These are phyloP conservation scores for Papiliotrema fonsecae DNA, from an alignment of 1,284 basidiomycete genomes.

Conservation along the genomic window DNA sequence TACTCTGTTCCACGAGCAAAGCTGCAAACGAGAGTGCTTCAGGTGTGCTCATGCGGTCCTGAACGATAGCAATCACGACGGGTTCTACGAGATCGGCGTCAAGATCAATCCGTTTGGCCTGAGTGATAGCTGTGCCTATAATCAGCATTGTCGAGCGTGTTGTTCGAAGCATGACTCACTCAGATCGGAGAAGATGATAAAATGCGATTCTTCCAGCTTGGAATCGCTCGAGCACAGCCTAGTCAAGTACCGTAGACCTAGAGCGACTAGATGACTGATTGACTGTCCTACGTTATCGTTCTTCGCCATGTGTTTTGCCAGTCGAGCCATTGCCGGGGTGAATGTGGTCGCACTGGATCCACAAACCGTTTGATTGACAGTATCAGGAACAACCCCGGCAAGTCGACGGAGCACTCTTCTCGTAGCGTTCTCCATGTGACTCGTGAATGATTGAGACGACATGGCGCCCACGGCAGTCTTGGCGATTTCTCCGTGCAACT, in stretches of 20 bases:
- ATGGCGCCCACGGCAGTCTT: not conserved
- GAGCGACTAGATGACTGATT: slow-evolving; percentile 7
- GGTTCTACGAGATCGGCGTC: slow-evolving; percentile 69
- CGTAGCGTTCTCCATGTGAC: not conserved
- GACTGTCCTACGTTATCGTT: slow-evolving; percentile 1
- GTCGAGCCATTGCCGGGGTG: not conserved
- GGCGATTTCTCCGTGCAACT: not conserved
- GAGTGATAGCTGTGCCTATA: not conserved
- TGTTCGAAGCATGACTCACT: not conserved
- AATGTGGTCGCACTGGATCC: not conserved
- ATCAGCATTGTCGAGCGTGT: not conserved
- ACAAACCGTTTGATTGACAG: not conserved
- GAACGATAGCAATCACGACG: slow-evolving; percentile 62
- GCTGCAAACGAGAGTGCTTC: slow-evolving; percentile 53
- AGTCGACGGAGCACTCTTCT: not conserved
- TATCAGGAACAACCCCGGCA: not conserved
- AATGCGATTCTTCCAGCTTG: slow-evolving; percentile 10
- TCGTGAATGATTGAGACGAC: too few species aligned
- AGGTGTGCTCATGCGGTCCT: slow-evolving; percentile 55
- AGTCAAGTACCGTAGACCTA: slow-evolving; percentile 14
- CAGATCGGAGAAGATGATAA: slow-evolving; percentile 4
- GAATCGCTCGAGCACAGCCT: slow-evolving; percentile 10
- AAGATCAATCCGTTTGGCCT: slow-evolving; percentile 27
- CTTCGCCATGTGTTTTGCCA: not conserved
- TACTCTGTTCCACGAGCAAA: slow-evolving; percentile 45